phyloP scores from a whole-genome alignment of 805 yeast species.

The Sugiyamaella qingdaonensis region DNA sequence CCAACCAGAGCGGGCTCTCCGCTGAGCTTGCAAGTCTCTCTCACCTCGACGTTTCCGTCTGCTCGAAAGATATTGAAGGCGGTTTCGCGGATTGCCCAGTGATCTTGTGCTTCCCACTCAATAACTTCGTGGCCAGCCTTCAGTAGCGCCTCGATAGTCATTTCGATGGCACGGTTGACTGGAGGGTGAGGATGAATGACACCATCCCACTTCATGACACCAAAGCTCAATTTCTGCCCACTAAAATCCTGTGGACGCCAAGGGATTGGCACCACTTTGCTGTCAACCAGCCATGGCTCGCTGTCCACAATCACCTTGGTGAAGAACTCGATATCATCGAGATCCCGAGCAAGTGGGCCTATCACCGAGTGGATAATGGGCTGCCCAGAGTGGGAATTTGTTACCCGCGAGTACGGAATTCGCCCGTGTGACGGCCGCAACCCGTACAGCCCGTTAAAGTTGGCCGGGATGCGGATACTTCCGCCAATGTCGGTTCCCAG shows the following conservation, averaged over 20 bases:
- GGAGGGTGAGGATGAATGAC: slow-evolving; percentile 50
- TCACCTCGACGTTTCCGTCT: slow-evolving; percentile 13
- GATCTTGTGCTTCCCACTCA: slow-evolving; percentile 22
- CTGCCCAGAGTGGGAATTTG: slow-evolving; percentile 36
- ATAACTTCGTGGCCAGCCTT: slow-evolving; percentile 22
- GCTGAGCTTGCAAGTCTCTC: slow-evolving; percentile 6
- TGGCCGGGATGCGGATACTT: slow-evolving; percentile 46
- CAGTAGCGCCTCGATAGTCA: slow-evolving; percentile 25
- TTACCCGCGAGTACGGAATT: slow-evolving; percentile 11
- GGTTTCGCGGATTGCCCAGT: neutral
- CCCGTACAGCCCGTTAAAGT: slow-evolving; percentile 46
- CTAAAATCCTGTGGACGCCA: slow-evolving; percentile 37
- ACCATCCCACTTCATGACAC: slow-evolving; percentile 37
- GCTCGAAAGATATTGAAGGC: slow-evolving; percentile 6
- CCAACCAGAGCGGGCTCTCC: slow-evolving; percentile 16
- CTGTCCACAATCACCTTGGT: slow-evolving; percentile 37
- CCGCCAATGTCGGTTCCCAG: slow-evolving; percentile 56
- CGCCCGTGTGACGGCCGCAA: slow-evolving; percentile 42
- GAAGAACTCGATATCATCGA: slow-evolving; percentile 39
- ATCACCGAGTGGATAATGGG: slow-evolving; percentile 40
- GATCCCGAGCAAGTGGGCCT: slow-evolving; percentile 45
- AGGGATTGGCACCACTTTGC: slow-evolving; percentile 46
- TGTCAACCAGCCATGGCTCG: slow-evolving; percentile 48
- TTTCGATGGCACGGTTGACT: slow-evolving; percentile 42
- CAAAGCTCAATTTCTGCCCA: slow-evolving; percentile 22